Percentiles rank a stretch among this genome's conserved stretches.
phyloP scores from a whole-genome alignment of 1,139 yeast species.

The Geotrichum fermentans region DNA sequence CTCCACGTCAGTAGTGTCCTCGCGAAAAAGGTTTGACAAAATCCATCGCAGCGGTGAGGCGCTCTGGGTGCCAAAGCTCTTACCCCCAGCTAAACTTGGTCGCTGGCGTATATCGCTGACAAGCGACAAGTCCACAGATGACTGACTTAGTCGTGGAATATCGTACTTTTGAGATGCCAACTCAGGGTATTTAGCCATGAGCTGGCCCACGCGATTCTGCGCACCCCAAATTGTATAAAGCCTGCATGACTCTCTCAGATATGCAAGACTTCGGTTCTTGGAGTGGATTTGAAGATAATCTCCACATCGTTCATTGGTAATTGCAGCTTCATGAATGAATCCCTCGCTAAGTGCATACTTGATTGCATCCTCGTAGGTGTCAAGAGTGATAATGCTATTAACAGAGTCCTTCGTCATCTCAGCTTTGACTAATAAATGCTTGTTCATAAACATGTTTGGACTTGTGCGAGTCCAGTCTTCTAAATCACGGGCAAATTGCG shows the following conservation, averaged over 20 bases:
- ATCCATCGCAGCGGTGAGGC: constrained; percentile 33
- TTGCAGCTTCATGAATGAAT: constrained; percentile 43
- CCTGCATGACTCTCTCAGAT: constrained; percentile 33
- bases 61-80: constrained; percentile 12
- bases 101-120: constrained; percentile 5
- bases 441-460: constrained; percentile 41
- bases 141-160: constrained; percentile 24
- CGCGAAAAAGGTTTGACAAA: constrained; percentile 31
- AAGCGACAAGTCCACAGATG: constrained; percentile 7
- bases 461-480: constrained; percentile 39
- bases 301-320: constrained; percentile 46
- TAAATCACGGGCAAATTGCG: constrained; percentile 31
- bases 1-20: constrained; percentile 20
- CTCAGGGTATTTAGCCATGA: constrained; percentile 28
- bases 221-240: constrained; percentile 37
- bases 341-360: constrained; percentile 38
- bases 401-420: constrained; percentile 30
- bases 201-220: constrained; percentile 29
- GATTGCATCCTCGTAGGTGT: constrained; percentile 47
- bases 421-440: constrained; percentile 40
- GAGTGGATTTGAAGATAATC: constrained; percentile 43
- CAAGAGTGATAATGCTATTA: constrained; percentile 42
- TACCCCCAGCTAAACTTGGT: constrained; percentile 1
- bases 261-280: constrained; percentile 30
- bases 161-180: constrained; percentile 24